Conservation (phyloP, 352 stramenopile genomes). For the Bremia lactucae region DNA sequence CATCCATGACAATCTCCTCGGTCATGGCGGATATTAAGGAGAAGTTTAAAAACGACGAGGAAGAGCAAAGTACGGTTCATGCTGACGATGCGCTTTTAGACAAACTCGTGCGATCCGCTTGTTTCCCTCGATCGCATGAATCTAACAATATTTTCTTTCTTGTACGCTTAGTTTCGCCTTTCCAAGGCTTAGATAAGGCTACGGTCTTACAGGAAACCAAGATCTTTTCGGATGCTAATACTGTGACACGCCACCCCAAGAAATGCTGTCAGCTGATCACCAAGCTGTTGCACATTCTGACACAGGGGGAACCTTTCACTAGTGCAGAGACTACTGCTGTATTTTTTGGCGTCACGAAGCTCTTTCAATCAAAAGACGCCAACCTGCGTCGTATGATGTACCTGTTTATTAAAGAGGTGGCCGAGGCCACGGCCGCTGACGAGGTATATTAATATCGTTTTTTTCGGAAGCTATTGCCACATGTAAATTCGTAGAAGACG, state of each 20-base stretch:
- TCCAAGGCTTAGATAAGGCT: slow-evolving; percentile 91
- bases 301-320: slow-evolving; percentile 94
- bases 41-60: slow-evolving; percentile 98
- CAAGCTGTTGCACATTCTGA: slow-evolving; percentile 97
- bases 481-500: background rate
- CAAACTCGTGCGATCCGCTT: background rate
- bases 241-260: slow-evolving; percentile 93
- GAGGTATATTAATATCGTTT: slow-evolving; percentile 31
- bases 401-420: slow-evolving; percentile 98
- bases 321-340: slow-evolving; percentile 94
- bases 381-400: slow-evolving; percentile 98
- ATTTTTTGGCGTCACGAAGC: slow-evolving; percentile 99
- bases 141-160: background rate
- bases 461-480: background rate
- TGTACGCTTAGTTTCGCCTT: slow-evolving; percentile 62
- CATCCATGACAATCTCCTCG: slow-evolving; percentile 50
- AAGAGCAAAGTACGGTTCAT: slow-evolving; percentile 66
- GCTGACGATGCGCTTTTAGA: slow-evolving; percentile 4
- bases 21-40: slow-evolving; percentile 94
- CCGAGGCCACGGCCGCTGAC: slow-evolving; percentile 82
- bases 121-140: background rate
- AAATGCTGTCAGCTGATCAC: slow-evolving; percentile 99
- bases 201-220: slow-evolving; percentile 96
- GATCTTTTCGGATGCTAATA: slow-evolving; percentile 97
- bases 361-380: slow-evolving; percentile 98